Evolutionary conservation across 805 yeast genomes (phyloP), one percentile per base, ranked within the genome.

Genomic region (Yarrowia keelungensis): DNA sequence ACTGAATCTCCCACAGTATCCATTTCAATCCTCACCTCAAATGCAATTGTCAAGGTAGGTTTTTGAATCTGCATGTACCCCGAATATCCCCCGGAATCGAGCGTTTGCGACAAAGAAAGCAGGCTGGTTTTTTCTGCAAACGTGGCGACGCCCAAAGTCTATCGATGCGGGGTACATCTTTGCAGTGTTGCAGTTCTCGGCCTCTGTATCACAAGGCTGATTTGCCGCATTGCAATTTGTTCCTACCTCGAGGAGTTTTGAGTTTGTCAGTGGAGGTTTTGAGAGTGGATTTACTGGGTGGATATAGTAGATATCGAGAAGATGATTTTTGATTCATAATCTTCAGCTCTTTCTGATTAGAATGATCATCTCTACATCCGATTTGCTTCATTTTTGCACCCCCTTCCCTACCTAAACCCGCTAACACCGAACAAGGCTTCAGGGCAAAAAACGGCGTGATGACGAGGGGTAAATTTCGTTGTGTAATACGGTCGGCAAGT

Each of bases 391-490:
- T 2, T 32, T 49, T 49, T 32, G 19, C 7, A n/a, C 26, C 56
- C 26, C 15, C 9, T 14, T 7, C 10, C 35, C 5, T 15, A 16
- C 41, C 15, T n/a, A 36, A 53, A 38, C n/a, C 58, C 43, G 58
- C 35, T 38, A 53, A 53, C 32, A 9, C 43, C 58, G 58, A 53
- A 69, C 49, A 61, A 68, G 12, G 46, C 26, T 42, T 50, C 50
- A 35, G 56, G 54, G 49, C 51, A 68, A 32, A 19, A 58, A 51
- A 61, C 69, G 32, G 69, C 62, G 42, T 64, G 46, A 64, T 47
- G 59, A 45, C 14, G 56, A 45, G 56, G 42, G 56, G 43, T 38
- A 53, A 53, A 36, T 38, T 19, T 38, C 58, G 58, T 53, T 53
- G 58, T 53, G 58, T 53, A 53, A 10, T 36, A 53, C 26, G 58